phyloP scores from a whole-genome alignment of 805 yeast species.

The Teunomyces aglyptinius region DNA sequence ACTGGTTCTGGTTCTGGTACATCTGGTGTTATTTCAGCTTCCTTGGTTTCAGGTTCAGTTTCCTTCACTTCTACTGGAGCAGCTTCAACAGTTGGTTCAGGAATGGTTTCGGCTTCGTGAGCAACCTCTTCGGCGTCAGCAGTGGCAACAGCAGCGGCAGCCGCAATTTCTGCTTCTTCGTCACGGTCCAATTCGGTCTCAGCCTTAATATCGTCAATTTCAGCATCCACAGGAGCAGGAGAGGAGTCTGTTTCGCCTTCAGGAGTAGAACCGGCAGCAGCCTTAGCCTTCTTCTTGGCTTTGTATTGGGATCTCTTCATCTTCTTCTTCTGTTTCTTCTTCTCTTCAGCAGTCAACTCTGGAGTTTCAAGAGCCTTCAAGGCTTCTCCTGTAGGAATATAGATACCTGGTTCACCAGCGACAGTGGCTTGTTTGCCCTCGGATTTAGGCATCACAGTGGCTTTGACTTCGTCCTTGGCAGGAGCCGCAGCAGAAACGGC shows the following conservation, averaged over 20 bases:
- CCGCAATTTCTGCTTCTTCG: slow-evolving; percentile 16
- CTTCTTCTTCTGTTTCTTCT: slow-evolving; percentile 43
- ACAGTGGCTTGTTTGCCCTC: slow-evolving; percentile 44
- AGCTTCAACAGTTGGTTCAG: neutral
- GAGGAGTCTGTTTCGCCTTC: slow-evolving; percentile 10
- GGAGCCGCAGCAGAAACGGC: slow-evolving; percentile 8
- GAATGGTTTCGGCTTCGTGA: neutral
- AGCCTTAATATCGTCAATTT: slow-evolving; percentile 1
- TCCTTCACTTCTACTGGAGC: slow-evolving; percentile 7
- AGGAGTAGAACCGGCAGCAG: slow-evolving; percentile 10
- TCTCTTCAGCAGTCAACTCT: slow-evolving; percentile 32
- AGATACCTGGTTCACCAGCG: slow-evolving; percentile 73
- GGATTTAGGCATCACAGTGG: slow-evolving; percentile 48
- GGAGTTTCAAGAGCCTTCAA: slow-evolving; percentile 57
- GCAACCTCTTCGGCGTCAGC: slow-evolving; percentile 7
- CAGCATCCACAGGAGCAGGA: slow-evolving; percentile 4
- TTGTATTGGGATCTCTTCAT: slow-evolving; percentile 43
- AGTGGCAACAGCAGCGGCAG: slow-evolving; percentile 7
- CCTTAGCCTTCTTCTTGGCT: slow-evolving; percentile 34
- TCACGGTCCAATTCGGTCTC: slow-evolving; percentile 6
- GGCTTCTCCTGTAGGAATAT: slow-evolving; percentile 58
- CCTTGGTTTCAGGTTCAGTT: too few species aligned
- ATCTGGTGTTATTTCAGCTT: too few species aligned
- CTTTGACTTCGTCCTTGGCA: slow-evolving; percentile 13
- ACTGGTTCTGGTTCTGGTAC: too few species aligned